phyloP scores from a whole-genome alignment of 768 basidiomycete species.

The Boletus speciosus region DNA sequence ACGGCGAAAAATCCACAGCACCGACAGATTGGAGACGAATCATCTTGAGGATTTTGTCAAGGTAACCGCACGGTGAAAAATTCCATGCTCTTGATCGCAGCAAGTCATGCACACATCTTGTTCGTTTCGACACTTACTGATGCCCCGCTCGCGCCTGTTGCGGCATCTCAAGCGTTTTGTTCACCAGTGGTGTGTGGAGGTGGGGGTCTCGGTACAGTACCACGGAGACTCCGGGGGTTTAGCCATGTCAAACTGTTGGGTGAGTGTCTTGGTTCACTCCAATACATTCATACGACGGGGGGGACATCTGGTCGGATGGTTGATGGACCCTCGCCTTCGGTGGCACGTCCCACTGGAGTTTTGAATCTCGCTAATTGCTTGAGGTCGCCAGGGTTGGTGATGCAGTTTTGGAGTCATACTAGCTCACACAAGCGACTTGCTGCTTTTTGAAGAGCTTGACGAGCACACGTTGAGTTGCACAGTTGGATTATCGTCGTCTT shows the following conservation, averaged over 20 bases:
- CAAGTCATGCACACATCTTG: constrained; percentile 19
- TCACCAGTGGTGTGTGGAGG: constrained; percentile 6
- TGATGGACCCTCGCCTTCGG: background rate
- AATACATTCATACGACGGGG: constrained; percentile 20
- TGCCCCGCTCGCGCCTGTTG: constrained; percentile 13
- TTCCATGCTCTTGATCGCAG: constrained; percentile 18
- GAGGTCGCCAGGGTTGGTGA: background rate
- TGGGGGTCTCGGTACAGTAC: constrained; percentile 2
- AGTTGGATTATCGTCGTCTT: constrained; percentile 24
- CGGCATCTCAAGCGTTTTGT: constrained; percentile 13
- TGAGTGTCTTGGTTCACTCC: constrained; percentile 34
- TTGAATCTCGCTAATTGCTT: constrained; percentile 6
- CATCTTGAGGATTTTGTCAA: constrained; percentile 12
- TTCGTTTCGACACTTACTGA: constrained; percentile 25
- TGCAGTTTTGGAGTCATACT: constrained; percentile 20
- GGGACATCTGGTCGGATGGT: constrained; percentile 17
- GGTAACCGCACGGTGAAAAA: constrained; percentile 27
- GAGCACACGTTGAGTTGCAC: constrained; percentile 30
- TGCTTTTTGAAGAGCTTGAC: constrained; percentile 21
- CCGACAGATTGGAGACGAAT: background rate
- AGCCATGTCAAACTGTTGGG: constrained; percentile 17
- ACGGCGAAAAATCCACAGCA: constrained; percentile 4
- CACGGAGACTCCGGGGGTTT: background rate
- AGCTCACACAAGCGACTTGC: constrained; percentile 29
- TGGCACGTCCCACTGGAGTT: background rate